phyloP scores from a whole-genome alignment of 768 basidiomycete species.

The Clitopilus hobsonii region DNA sequence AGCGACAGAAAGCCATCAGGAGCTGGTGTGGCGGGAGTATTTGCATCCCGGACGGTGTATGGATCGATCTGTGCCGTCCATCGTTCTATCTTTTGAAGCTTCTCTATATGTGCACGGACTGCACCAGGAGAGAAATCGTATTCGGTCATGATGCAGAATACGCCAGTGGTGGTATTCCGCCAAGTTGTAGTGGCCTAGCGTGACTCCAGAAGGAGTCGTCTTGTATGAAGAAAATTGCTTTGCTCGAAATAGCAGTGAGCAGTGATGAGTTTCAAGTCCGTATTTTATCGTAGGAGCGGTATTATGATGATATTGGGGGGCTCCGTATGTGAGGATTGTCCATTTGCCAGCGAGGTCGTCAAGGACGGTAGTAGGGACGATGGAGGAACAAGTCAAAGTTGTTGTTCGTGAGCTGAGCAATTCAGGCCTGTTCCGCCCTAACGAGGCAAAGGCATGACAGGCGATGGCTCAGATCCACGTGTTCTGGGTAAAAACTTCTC shows the following conservation, averaged over 20 bases:
- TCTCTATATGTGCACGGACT: slow-evolving; percentile 12
- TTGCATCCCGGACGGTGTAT: background rate
- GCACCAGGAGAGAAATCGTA: slow-evolving; percentile 2
- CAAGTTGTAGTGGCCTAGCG: background rate
- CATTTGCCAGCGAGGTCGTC: background rate
- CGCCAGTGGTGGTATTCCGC: background rate
- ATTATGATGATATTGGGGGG: background rate
- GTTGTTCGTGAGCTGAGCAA: background rate
- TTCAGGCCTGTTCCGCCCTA: background rate
- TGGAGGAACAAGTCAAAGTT: background rate
- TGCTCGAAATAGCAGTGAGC: background rate
- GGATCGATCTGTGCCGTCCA: slow-evolving; percentile 7
- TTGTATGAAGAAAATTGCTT: background rate
- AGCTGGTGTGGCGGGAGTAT: background rate
- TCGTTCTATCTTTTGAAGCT: slow-evolving; percentile 14
- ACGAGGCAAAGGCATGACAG: background rate
- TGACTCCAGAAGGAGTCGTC: background rate
- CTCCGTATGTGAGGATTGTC: background rate
- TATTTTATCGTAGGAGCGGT: background rate
- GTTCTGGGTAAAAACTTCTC: background rate
- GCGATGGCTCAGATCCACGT: slow-evolving; percentile 1
- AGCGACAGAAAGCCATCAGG: background rate
- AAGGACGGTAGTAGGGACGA: background rate
- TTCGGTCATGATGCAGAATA: slow-evolving; percentile 1
- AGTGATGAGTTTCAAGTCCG: background rate